phyloP scores from a whole-genome alignment of 1,139 yeast species.

The Neolecta irregularis region DNA sequence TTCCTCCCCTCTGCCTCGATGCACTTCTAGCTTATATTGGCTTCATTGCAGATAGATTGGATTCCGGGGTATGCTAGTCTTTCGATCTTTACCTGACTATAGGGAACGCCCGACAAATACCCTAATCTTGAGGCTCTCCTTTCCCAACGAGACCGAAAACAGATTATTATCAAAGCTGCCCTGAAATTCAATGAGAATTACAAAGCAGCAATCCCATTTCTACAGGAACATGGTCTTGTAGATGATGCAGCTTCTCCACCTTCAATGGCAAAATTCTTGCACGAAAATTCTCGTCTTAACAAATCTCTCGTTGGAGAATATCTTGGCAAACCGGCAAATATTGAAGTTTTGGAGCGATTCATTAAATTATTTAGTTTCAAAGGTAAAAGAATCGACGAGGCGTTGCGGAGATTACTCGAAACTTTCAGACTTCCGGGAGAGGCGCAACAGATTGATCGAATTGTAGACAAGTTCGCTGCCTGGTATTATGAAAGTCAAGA shows the following conservation, averaged over 20 bases:
- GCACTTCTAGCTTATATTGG: slow-evolving; percentile 61
- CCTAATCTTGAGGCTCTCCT: slow-evolving; percentile 16
- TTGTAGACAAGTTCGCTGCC: slow-evolving; percentile 73
- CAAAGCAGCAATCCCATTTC: slow-evolving; percentile 49
- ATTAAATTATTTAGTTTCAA: slow-evolving; percentile 59
- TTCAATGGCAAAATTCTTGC: slow-evolving; percentile 63
- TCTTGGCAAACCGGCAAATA: slow-evolving; percentile 60
- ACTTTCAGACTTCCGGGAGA: slow-evolving; percentile 93
- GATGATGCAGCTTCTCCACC: slow-evolving; percentile 35
- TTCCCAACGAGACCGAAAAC: slow-evolving; percentile 41
- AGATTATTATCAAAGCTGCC: slow-evolving; percentile 60
- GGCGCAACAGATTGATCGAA: slow-evolving; percentile 85
- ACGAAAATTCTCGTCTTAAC: slow-evolving; percentile 63
- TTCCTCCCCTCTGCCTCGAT: slow-evolving; percentile 87
- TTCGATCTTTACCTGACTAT: neutral
- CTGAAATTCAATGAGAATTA: slow-evolving; percentile 65
- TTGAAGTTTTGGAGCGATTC: slow-evolving; percentile 45
- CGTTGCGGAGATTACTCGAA: slow-evolving; percentile 64
- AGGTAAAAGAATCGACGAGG: slow-evolving; percentile 79
- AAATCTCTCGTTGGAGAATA: slow-evolving; percentile 78
- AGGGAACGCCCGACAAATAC: slow-evolving; percentile 4
- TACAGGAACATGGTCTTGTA: slow-evolving; percentile 52
- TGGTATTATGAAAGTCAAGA: slow-evolving; percentile 36
- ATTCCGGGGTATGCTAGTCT: slow-evolving; percentile 4
- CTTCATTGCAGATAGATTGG: slow-evolving; percentile 45